A percentile compares a stretch with the other conserved stretches of the same genome.
phyloP scores from a whole-genome alignment of 148 eudicot genomes.

The Mesembryanthemum crystallinum region DNA sequence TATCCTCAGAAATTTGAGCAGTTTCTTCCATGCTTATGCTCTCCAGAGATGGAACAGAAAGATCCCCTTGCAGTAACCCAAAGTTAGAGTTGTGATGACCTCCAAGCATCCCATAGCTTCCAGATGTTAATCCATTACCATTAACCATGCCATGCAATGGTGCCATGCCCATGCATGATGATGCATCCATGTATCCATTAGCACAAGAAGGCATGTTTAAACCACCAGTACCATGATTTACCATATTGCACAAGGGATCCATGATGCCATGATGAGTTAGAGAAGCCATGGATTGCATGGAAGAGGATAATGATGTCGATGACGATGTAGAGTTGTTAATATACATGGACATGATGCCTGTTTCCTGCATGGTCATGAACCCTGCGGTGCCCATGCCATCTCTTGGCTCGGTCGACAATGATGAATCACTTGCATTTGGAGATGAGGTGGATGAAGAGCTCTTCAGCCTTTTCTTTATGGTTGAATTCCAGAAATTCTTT shows the following conservation, averaged over 20 bases:
- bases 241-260: conserved; percentile 34
- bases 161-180: conserved; percentile 43
- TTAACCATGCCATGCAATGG: conserved; percentile 27
- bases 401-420: conserved; percentile 38
- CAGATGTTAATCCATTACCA: conserved; percentile 36
- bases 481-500: conserved; percentile 93
- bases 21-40: conserved; percentile 37
- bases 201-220: conserved; percentile 26
- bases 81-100: conserved; percentile 25
- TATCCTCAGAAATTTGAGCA: conserved; percentile 22
- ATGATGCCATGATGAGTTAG: conserved; percentile 31
- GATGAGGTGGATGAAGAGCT: conserved; percentile 52
- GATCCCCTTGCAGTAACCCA: conserved; percentile 40
- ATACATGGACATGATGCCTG: conserved; percentile 45
- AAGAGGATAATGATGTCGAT: conserved; percentile 39
- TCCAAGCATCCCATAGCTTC: conserved; percentile 36
- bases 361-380: conserved; percentile 38
- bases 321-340: conserved; percentile 38
- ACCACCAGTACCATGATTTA: conserved; percentile 11
- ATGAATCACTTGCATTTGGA: conserved; percentile 73
- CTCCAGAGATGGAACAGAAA: conserved; percentile 52
- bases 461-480: conserved; percentile 77
- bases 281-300: conserved; percentile 32
- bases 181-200: conserved; percentile 36
- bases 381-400: conserved; percentile 31